phyloP scores from a whole-genome alignment of 2,329 filamentous ascomycete species.

The Biscogniauxia mediterranea region DNA sequence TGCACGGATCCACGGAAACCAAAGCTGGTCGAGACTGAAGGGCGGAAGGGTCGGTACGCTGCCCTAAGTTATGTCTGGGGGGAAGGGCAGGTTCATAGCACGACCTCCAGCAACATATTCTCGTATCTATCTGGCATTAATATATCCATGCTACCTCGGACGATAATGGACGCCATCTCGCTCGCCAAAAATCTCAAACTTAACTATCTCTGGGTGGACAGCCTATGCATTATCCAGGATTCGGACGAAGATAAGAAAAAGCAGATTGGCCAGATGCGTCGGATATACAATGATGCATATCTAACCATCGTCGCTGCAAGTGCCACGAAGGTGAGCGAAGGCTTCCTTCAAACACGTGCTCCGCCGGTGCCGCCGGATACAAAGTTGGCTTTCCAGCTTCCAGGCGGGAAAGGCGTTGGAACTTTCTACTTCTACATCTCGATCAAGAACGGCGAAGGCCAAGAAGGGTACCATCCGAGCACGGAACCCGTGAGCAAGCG shows the following conservation, averaged over 20 bases:
- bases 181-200: not conserved
- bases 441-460: not conserved
- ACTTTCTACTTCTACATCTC: not conserved
- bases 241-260: not conserved
- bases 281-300: too few relatives aligned
- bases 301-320: too few relatives aligned
- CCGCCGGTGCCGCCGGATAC: too few relatives aligned
- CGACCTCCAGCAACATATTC: too few relatives aligned
- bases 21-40: not conserved
- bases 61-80: not conserved
- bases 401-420: not conserved
- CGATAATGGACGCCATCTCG: too few relatives aligned
- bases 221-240: not conserved
- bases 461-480: too few relatives aligned
- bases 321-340: too few relatives aligned
- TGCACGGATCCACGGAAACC: not conserved
- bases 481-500: not conserved
- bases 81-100: too few relatives aligned
- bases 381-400: not conserved
- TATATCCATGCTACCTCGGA: too few relatives aligned
- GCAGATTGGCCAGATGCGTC: too few relatives aligned
- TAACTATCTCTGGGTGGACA: not conserved
- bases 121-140: too few relatives aligned
- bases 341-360: too few relatives aligned
- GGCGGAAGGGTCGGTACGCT: not conserved